A percentile compares a stretch with the other conserved stretches of the same genome.
These are phyloP conservation scores for Phytophthora pseudosyringae DNA, from an alignment of 352 stramenopile genomes.

Conservation along the genomic window DNA sequence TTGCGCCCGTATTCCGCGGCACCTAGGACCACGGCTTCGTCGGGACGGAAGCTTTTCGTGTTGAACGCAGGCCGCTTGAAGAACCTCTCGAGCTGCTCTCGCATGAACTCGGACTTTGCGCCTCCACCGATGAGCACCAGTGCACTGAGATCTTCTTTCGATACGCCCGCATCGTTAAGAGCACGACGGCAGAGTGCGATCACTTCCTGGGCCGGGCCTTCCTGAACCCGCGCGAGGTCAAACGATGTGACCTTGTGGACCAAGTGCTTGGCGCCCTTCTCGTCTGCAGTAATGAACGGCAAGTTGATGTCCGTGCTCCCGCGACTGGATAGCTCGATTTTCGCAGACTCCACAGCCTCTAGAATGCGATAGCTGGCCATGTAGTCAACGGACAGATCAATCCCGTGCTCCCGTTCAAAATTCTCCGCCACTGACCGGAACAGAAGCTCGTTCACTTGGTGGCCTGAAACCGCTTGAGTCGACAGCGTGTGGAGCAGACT, in stretches of 20 bases:
- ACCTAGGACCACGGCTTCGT: constrained; percentile 69
- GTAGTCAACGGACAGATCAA: constrained; percentile 75
- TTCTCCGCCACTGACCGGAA: constrained; percentile 58
- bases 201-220: constrained; percentile 42
- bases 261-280: constrained; percentile 72
- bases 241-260: constrained; percentile 68
- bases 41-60: constrained; percentile 56
- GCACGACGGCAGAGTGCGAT: constrained; percentile 42
- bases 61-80: constrained; percentile 57
- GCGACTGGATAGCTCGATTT: constrained; percentile 69
- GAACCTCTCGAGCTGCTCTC: constrained; percentile 52
- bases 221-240: constrained; percentile 55
- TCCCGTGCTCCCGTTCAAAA: constrained; percentile 61
- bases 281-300: constrained; percentile 79
- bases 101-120: constrained; percentile 57
- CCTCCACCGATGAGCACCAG: constrained; percentile 71
- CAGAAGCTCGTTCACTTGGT: constrained; percentile 53
- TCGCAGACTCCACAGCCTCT: constrained; percentile 72
- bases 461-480: constrained; percentile 49
- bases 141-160: constrained; percentile 45
- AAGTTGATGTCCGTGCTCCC: constrained; percentile 72
- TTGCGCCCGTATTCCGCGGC: constrained; percentile 63
- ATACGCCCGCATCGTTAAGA: constrained; percentile 44
- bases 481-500: constrained; percentile 46
- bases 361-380: constrained; percentile 75